phyloP scores from a whole-genome alignment of 2,329 filamentous ascomycete genomes.

The Sporothrix brasiliensis region DNA sequence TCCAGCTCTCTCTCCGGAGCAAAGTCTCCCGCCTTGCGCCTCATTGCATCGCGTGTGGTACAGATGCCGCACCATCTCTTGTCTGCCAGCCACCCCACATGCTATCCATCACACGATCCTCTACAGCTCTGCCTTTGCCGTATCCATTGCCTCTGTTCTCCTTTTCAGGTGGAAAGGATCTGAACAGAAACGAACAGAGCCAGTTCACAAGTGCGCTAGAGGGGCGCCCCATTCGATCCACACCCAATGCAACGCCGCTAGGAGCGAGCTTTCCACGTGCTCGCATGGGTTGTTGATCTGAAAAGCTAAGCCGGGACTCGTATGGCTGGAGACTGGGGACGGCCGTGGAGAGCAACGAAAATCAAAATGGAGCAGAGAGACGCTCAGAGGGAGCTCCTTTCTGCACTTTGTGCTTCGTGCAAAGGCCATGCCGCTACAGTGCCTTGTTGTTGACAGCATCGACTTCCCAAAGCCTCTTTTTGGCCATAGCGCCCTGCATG shows the following conservation, averaged over 20 bases:
- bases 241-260: constrained; percentile 26
- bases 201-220: neutral
- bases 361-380: neutral
- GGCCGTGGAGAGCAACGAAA: neutral
- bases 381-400: too few relatives aligned
- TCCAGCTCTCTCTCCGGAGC: neutral
- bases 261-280: constrained; percentile 23
- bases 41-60: neutral
- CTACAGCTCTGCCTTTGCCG: too few relatives aligned
- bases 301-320: constrained; percentile 14
- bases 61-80: constrained; percentile 15
- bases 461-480: neutral
- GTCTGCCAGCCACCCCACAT: constrained; percentile 1
- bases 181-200: too few relatives aligned
- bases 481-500: constrained; percentile 10
- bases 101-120: constrained; percentile 4
- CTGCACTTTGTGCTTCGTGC: neutral
- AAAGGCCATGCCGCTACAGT: too few relatives aligned
- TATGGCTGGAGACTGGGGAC: constrained; percentile 15
- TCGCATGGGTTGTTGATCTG: constrained; percentile 13
- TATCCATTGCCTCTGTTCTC: neutral
- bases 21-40: too few relatives aligned
- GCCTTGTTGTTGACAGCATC: too few relatives aligned
- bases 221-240: neutral
- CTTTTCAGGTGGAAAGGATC: too few relatives aligned